Evolutionary conservation across 2,329 filamentous ascomycete genomes (phyloP), one percentile per base, ranked within the genome.

Genomic region (Paracoccidioides lutzii): DNA sequence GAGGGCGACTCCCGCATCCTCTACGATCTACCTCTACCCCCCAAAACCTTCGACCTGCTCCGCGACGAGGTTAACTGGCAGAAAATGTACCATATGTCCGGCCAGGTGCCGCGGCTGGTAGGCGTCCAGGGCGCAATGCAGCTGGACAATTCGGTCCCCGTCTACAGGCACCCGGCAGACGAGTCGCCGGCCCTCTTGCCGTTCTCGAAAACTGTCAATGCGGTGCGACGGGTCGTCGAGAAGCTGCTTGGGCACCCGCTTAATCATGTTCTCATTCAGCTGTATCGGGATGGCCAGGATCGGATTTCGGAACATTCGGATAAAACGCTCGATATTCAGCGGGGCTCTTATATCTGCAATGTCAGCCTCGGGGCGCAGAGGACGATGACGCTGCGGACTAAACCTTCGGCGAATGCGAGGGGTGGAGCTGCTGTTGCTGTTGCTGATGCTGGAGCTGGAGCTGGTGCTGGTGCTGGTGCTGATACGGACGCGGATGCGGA

Each of bases 251-350:
- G 87, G 0, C 93, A 97, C 64, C 74, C 81, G 0, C 72, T 98
- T 44, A 98, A 98, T 65, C 93, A 98, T 67, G 90, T 84, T 0
- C 74, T 98, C 50, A 94, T 98, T 48, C 93, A 98, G 66, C 81
- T 90, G 57, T 98, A 98, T 66, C 87, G 93, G n/a, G 79, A 80
- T 62, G 88, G 91, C 2, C 82, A 81, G 50, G 93, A 98, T 71
- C 89, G 89, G 67, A 98, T 98, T 59, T 93, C 88, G 0, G 93
- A 98, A 67, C 93, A 98, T 66, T 94, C 89, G 42, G 93, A 98
- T 69, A 98, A 98, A 73, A 95, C 91, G 0, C 76, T 98, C 30
- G 93, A 98, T 67, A 93, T 98, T 56, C 83, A 82, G 10, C 81
- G 80, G 32, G 83, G 78, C 4, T 93, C 87, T 30, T 90, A 79